Conservation (phyloP, 768 basidiomycete genomes). For the Hemileccinum rubropunctum region DNA sequence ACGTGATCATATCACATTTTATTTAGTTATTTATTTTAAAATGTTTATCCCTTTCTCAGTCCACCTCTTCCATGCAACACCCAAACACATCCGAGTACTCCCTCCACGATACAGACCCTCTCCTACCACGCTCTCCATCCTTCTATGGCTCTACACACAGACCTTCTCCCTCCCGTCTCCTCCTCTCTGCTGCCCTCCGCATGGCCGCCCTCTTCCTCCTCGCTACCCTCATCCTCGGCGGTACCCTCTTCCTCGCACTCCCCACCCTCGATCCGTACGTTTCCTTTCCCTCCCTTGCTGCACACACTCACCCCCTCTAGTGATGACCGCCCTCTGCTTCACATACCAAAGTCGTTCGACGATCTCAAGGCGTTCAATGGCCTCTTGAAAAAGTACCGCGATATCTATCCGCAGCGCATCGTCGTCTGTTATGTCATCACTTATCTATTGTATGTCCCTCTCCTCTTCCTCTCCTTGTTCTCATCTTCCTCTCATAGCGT, state of each 20-base stretch:
- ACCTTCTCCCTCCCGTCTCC: conserved; percentile 50
- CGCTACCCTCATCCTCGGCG: conserved; percentile 67
- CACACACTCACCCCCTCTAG: conserved; percentile 39
- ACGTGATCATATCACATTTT: conserved; percentile 11
- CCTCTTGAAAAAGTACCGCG: conserved; percentile 88
- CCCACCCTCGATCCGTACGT: conserved; percentile 78
- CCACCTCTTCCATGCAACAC: conserved; percentile 17
- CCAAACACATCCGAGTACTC: conserved; percentile 56
- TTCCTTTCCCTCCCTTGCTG: neutral
- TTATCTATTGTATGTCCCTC: conserved; percentile 80
- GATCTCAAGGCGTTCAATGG: conserved; percentile 83
- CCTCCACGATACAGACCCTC: conserved; percentile 39
- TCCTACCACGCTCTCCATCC: conserved; percentile 32
- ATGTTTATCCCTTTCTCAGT: neutral
- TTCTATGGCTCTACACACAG: conserved; percentile 50
- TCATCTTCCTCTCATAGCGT: conserved; percentile 48
- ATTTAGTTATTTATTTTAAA: neutral
- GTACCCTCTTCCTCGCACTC: conserved; percentile 76
- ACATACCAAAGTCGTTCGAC: conserved; percentile 84
- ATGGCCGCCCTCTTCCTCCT: conserved; percentile 75
- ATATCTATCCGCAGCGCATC: conserved; percentile 83
- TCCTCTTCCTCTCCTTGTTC: neutral
- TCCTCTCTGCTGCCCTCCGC: conserved; percentile 81
- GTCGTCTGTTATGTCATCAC: conserved; percentile 84
- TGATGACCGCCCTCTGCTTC: conserved; percentile 70